Conservation (phyloP, 225 moss, liverwort and hornwort genomes). For the Marchantia paleacea region DNA sequence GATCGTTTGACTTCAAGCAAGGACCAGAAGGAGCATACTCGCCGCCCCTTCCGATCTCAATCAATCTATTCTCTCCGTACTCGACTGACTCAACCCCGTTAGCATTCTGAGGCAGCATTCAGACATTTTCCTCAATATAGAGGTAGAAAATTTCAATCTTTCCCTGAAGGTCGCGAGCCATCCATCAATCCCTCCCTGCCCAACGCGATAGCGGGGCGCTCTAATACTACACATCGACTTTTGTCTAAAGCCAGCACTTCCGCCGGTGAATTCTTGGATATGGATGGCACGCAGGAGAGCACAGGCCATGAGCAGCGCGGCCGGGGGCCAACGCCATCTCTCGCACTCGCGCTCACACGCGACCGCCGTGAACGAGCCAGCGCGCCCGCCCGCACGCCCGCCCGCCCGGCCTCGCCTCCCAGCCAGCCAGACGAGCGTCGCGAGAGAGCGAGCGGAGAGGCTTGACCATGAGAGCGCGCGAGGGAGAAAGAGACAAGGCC, state of each 20-base stretch:
- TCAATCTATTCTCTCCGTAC: not conserved
- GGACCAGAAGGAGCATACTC: not conserved
- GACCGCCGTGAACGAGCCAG: conserved; percentile 3
- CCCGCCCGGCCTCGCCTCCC: too few relatives aligned
- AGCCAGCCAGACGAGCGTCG: not conserved
- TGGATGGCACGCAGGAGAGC: conserved; percentile 15
- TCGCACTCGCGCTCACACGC: conserved; percentile 4
- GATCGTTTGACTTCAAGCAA: conserved; percentile 2
- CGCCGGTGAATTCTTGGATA: conserved; percentile 7
- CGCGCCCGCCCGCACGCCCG: too few relatives aligned
- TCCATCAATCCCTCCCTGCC: not conserved
- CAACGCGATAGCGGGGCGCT: not conserved
- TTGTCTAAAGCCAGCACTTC: conserved; percentile 3
- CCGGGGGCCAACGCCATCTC: not conserved
- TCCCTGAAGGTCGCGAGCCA: not conserved
- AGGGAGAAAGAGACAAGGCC: too few relatives aligned
- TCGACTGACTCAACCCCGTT: not conserved
- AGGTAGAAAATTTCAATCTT: not conserved
- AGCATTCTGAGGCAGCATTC: not conserved
- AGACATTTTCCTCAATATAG: conserved; percentile 7
- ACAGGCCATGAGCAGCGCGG: conserved; percentile 10
- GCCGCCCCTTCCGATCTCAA: not conserved
- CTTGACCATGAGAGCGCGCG: too few relatives aligned
- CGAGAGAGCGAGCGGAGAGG: not conserved
- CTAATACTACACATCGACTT: not conserved